Conservation (phyloP, 805 yeast species). For the Zygosaccharomyces bailii region DNA sequence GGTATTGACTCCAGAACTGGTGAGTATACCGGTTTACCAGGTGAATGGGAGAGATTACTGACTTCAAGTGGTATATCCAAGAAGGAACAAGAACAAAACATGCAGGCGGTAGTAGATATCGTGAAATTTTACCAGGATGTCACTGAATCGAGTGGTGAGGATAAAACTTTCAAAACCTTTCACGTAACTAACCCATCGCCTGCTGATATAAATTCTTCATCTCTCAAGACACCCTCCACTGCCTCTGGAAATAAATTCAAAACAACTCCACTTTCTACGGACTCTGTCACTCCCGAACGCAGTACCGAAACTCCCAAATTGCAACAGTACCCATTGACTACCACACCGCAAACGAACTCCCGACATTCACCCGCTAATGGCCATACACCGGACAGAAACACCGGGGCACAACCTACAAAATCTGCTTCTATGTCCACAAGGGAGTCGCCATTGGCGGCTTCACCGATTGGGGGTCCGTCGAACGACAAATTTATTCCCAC, state of each 20-base stretch:
- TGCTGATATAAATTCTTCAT: slow-evolving; percentile 26
- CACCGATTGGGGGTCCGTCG: slow-evolving; percentile 19
- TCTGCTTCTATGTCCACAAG: neutral
- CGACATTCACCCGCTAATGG: slow-evolving; percentile 8
- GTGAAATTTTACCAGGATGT: slow-evolving; percentile 78
- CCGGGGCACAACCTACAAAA: neutral
- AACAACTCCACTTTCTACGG: slow-evolving; percentile 14
- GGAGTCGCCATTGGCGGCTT: neutral
- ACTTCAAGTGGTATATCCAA: slow-evolving; percentile 83
- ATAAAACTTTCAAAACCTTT: slow-evolving; percentile 41
- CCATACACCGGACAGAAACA: neutral
- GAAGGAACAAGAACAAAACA: slow-evolving; percentile 85
- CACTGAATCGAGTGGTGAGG: slow-evolving; percentile 41
- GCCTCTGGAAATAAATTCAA: slow-evolving; percentile 19
- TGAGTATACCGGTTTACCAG: slow-evolving; percentile 86
- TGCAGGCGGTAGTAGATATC: slow-evolving; percentile 90
- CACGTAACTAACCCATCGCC: slow-evolving; percentile 29
- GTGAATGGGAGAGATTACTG: slow-evolving; percentile 83
- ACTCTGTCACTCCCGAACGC: slow-evolving; percentile 31
- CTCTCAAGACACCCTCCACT: slow-evolving; percentile 36
- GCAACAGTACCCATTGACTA: slow-evolving; percentile 11
- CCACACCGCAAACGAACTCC: slow-evolving; percentile 11
- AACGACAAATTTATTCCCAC: slow-evolving; percentile 52
- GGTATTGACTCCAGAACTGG: slow-evolving; percentile 84
- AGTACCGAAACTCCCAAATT: slow-evolving; percentile 20